phyloP scores from a whole-genome alignment of 306 rosid genomes.

The Casuarina equisetifolia region DNA sequence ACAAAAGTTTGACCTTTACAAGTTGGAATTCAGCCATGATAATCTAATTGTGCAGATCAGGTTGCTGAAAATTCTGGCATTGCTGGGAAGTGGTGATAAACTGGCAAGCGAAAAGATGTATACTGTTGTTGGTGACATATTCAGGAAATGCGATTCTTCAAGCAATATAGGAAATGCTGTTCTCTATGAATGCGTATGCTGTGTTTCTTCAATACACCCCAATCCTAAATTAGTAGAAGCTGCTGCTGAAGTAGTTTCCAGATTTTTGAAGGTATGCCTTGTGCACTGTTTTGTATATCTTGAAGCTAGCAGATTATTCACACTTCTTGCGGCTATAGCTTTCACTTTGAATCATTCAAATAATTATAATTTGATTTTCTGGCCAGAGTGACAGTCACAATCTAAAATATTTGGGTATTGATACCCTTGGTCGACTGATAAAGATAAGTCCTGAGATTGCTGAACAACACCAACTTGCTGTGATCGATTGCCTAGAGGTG shows the following conservation, averaged over 20 bases:
- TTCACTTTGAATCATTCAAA: background rate
- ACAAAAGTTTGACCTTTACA: background rate
- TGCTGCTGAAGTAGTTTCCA: constrained; percentile 83
- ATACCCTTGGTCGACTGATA: constrained; percentile 89
- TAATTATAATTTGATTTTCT: constrained; percentile 13
- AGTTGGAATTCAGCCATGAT: background rate
- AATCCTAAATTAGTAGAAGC: constrained; percentile 76
- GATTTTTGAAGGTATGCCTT: constrained; percentile 76
- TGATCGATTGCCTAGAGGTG: constrained; percentile 98
- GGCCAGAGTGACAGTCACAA: constrained; percentile 95
- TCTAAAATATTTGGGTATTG: constrained; percentile 97
- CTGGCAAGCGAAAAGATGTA: constrained; percentile 87
- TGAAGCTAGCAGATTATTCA: background rate
- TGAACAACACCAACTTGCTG: constrained; percentile 95
- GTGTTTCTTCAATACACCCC: constrained; percentile 75
- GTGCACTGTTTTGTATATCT: constrained; percentile 1
- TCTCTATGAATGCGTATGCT: constrained; percentile 79
- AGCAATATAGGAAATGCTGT: constrained; percentile 94
- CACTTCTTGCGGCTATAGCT: background rate
- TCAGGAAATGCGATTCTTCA: constrained; percentile 69
- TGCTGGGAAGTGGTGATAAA: constrained; percentile 87
- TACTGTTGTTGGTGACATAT: constrained; percentile 75
- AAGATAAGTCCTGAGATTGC: constrained; percentile 86
- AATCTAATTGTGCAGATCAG: constrained; percentile 62
- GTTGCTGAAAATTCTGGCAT: constrained; percentile 79